These are phyloP conservation scores for Aspergillus versicolor DNA, from an alignment of 2,329 filamentous ascomycete species.

Conservation along the genomic window DNA sequence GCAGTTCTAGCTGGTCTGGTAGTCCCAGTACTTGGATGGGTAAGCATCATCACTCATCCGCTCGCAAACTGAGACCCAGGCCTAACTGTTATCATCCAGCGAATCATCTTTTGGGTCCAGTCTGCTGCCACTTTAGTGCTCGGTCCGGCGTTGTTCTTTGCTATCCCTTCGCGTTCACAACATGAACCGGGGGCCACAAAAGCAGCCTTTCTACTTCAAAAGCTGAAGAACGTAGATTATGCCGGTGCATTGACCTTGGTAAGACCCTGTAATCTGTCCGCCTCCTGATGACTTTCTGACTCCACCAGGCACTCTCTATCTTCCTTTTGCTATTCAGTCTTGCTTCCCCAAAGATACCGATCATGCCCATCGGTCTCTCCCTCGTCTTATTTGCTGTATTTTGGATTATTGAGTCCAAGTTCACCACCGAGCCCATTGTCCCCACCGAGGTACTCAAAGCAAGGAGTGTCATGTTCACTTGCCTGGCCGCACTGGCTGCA, in stretches of 20 bases:
- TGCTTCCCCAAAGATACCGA: slow-evolving; percentile 61
- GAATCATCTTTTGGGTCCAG: slow-evolving; percentile 72
- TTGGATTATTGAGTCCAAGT: slow-evolving; percentile 61
- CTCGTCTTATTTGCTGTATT: slow-evolving; percentile 57
- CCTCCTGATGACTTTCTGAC: neutral
- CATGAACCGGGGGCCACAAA: slow-evolving; percentile 38
- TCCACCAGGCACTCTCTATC: slow-evolving; percentile 59
- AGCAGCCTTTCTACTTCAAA: slow-evolving; percentile 45
- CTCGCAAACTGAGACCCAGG: neutral
- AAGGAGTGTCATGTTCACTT: slow-evolving; percentile 69
- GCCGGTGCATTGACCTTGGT: slow-evolving; percentile 67
- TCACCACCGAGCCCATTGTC: slow-evolving; percentile 70
- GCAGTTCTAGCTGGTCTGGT: slow-evolving; percentile 69
- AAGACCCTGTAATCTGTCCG: slow-evolving; percentile 23
- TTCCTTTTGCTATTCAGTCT: slow-evolving; percentile 72
- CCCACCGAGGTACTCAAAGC: slow-evolving; percentile 69
- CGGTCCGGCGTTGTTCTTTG: slow-evolving; percentile 62
- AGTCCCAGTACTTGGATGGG: slow-evolving; percentile 67
- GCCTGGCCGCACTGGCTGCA: slow-evolving; percentile 70
- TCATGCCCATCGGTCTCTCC: slow-evolving; percentile 61
- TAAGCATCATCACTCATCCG: slow-evolving; percentile 38
- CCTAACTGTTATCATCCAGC: slow-evolving; percentile 42
- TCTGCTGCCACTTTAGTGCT: slow-evolving; percentile 62
- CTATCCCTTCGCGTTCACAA: slow-evolving; percentile 56
- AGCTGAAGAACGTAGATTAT: slow-evolving; percentile 71